Conservation (phyloP, 208 protist genomes). For the Leishmania gerbilli region DNA sequence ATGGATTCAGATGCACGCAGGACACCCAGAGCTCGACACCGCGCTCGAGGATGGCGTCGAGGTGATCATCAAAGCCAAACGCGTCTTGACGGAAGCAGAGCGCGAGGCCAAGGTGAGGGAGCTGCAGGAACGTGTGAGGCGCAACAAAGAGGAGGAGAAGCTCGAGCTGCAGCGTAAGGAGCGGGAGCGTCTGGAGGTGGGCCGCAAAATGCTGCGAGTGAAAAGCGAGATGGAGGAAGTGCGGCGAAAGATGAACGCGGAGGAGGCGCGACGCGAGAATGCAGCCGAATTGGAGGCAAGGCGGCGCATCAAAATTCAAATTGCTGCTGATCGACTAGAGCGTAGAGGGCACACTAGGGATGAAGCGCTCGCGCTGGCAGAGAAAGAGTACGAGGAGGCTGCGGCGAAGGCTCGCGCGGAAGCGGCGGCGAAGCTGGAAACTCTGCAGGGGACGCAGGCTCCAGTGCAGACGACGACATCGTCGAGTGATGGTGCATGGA, state of each 20-base stretch:
- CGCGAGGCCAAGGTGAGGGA: slow-evolving; percentile 71
- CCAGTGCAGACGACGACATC: not conserved
- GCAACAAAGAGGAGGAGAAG: slow-evolving; percentile 59
- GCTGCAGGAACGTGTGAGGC: slow-evolving; percentile 55
- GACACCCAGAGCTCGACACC: slow-evolving; percentile 82
- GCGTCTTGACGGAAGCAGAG: slow-evolving; percentile 74
- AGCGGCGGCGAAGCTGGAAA: slow-evolving; percentile 27
- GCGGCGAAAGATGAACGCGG: slow-evolving; percentile 49
- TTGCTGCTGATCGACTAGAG: slow-evolving; percentile 68
- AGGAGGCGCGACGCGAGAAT: slow-evolving; percentile 55
- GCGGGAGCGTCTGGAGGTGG: slow-evolving; percentile 61
- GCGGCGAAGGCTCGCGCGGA: slow-evolving; percentile 37
- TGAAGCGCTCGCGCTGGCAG: slow-evolving; percentile 51
- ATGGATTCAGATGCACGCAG: slow-evolving; percentile 88
- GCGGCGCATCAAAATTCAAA: slow-evolving; percentile 62
- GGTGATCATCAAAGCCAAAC: slow-evolving; percentile 64
- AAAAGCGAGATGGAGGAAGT: slow-evolving; percentile 58
- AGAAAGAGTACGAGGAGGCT: slow-evolving; percentile 53
- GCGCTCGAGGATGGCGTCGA: slow-evolving; percentile 68
- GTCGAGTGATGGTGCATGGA: slow-evolving; percentile 30
- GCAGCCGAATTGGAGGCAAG: slow-evolving; percentile 54
- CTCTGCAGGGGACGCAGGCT: slow-evolving; percentile 3
- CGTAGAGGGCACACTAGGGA: slow-evolving; percentile 55
- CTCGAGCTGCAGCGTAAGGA: slow-evolving; percentile 57
- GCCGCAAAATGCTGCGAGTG: slow-evolving; percentile 52